Percentiles rank a stretch among this genome's conserved stretches.
Evolutionary conservation across 495 filamentous ascomycete genomes (phyloP).

Genomic region (Xylaria intraflava): DNA sequence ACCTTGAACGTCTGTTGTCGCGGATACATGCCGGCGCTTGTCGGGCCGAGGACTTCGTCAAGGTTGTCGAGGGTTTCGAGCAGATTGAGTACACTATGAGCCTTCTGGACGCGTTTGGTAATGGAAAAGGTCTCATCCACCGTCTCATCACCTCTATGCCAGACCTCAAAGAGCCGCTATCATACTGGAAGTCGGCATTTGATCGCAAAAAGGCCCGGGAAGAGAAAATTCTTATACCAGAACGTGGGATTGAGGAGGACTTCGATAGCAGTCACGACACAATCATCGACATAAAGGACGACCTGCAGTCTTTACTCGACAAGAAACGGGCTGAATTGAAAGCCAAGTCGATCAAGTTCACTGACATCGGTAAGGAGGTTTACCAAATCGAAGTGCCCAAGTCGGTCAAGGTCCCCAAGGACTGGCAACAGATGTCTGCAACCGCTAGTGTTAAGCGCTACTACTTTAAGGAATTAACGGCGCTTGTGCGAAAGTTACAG

Average conservation of each 20-base stretch:
- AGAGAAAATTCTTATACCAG: conserved; percentile 67
- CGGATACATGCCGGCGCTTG: conserved; percentile 87
- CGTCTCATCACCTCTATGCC: conserved; percentile 81
- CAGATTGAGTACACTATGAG: conserved; percentile 90
- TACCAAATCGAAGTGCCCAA: conserved; percentile 92
- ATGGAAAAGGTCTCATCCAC: conserved; percentile 74
- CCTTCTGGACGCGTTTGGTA: conserved; percentile 61
- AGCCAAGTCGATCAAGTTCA: conserved; percentile 66
- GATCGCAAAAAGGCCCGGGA: conserved; percentile 75
- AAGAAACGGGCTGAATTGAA: conserved; percentile 60
- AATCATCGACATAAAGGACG: conserved; percentile 62
- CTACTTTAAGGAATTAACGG: conserved; percentile 79
- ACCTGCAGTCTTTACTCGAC: conserved; percentile 66
- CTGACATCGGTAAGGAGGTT: conserved; percentile 91
- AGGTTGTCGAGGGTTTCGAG: conserved; percentile 94
- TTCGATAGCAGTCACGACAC: conserved; percentile 81
- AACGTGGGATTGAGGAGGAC: conserved; percentile 83
- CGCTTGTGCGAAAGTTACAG: conserved; percentile 74
- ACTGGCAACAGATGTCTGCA: conserved; percentile 94
- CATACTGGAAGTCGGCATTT: conserved; percentile 89
- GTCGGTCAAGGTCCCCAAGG: conserved; percentile 77
- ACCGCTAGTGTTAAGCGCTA: conserved; percentile 88
- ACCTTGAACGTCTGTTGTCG: conserved; percentile 90
- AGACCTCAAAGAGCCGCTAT: conserved; percentile 62
- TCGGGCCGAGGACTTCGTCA: conserved; percentile 83